Evolutionary conservation across 345 rosid species (phyloP), one percentile per base, ranked within the genome.

Genomic region (Eucalyptus globulus): DNA sequence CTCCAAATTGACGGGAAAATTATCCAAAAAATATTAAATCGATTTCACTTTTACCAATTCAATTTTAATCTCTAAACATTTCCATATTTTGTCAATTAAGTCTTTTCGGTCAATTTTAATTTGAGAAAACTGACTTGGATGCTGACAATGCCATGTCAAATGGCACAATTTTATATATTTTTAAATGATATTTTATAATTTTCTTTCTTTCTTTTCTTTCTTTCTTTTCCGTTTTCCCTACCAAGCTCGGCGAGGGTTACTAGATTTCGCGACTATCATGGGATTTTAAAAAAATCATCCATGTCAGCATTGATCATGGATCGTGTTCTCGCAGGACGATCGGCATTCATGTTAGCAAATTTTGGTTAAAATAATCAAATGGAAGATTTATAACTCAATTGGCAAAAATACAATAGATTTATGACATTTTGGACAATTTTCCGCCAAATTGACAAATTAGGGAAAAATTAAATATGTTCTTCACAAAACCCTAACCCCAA

Each of bases 41-140:
- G 4, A 53, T 53, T 53, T 2, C 1, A 21, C 0, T 24, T 56
- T 56, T 56, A 26, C 0, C 0, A 11, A 56, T 56, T 10, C 0
- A 24, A 0, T 56, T 9, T 56, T 56, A 4, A 56, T 1, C 2
- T 56, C 1, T 56, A 56, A 56, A 22, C 1, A 56, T 56, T 56
- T 56, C 4, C 29, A 56, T 24, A 2, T 24, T 22, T 56, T 56
- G 1, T 2, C 62, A 56, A 9, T 22, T 56, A 24, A 56, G 10
- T 56, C 3, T 9, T 24, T 56, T 22, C 0, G 1, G 0, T 4
- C 13, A 56, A 56, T 24, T 56, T 56, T 56, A 56, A 4, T 56
- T 56, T 1, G 1, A 56, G 12, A 56, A 22, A 9, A 56, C 0
- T 24, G 2, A 56, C 29, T 56, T 56, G 27, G 62, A 56, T 56